These are phyloP conservation scores for Didymella segeticola DNA, from an alignment of 2,329 filamentous ascomycete species.

Conservation along the genomic window DNA sequence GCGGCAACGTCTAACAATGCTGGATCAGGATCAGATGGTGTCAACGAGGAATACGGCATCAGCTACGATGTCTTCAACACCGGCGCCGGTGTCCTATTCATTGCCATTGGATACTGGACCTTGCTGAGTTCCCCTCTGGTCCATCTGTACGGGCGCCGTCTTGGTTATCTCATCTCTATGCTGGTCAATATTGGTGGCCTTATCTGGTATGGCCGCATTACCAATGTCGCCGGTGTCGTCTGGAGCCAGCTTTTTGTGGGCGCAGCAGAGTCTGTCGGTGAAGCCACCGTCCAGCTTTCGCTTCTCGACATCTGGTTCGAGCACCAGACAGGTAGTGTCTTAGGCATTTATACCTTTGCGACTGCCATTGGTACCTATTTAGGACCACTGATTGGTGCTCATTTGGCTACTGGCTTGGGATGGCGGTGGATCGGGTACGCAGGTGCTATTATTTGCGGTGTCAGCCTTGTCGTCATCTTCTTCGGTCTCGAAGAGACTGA, in stretches of 20 bases:
- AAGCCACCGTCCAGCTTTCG: slow-evolving; percentile 26
- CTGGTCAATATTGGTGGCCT: slow-evolving; percentile 28
- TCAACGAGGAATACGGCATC: slow-evolving; percentile 27
- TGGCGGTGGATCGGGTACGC: slow-evolving; percentile 29
- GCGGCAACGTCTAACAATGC: slow-evolving; percentile 31
- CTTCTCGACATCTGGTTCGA: slow-evolving; percentile 29
- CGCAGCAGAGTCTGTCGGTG: slow-evolving; percentile 25
- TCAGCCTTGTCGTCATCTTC: slow-evolving; percentile 22
- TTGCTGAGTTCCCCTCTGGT: slow-evolving; percentile 27
- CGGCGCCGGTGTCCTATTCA: slow-evolving; percentile 26
- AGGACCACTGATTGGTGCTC: slow-evolving; percentile 24
- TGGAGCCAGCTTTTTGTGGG: slow-evolving; percentile 32
- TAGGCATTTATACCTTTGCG: slow-evolving; percentile 27
- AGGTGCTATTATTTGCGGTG: slow-evolving; percentile 24
- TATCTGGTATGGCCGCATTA: slow-evolving; percentile 29
- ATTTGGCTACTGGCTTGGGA: slow-evolving; percentile 23
- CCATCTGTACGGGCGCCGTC: slow-evolving; percentile 26
- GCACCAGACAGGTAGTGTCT: slow-evolving; percentile 27
- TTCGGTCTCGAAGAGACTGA: slow-evolving; percentile 27
- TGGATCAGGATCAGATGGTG: slow-evolving; percentile 27
- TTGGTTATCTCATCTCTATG: slow-evolving; percentile 27
- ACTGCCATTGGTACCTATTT: slow-evolving; percentile 28
- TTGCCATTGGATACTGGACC: slow-evolving; percentile 29
- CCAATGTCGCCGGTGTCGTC: slow-evolving; percentile 22
- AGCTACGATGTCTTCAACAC: slow-evolving; percentile 30